phyloP scores from a whole-genome alignment of 495 filamentous ascomycete species.

The Achaetomiella virescens region DNA sequence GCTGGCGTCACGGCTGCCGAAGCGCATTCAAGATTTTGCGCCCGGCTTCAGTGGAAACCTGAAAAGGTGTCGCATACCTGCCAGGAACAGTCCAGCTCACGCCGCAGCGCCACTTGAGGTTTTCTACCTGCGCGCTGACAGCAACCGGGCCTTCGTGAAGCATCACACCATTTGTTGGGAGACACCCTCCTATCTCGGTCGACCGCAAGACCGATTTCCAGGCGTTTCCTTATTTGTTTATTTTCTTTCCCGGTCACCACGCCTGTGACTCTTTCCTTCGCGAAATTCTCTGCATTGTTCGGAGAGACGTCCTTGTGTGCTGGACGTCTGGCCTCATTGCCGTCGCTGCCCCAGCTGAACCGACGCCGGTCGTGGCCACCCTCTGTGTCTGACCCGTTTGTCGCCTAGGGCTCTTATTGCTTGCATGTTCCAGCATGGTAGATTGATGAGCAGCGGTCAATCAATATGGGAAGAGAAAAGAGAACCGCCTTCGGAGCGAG shows the following conservation, averaged over 20 bases:
- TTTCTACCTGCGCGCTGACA: background rate
- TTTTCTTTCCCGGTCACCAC: background rate
- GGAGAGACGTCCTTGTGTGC: background rate
- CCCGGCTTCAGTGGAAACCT: constrained; percentile 2
- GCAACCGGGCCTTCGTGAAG: background rate
- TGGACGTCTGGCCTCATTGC: background rate
- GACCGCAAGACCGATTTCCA: background rate
- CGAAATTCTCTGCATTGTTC: background rate
- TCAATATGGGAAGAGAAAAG: constrained; percentile 30
- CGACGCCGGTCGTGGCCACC: background rate
- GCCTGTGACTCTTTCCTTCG: background rate
- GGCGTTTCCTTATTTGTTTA: background rate
- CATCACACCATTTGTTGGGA: background rate
- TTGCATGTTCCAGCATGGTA: background rate
- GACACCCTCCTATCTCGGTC: background rate
- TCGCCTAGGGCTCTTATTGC: background rate
- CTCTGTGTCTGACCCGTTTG: background rate
- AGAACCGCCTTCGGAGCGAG: constrained; percentile 18
- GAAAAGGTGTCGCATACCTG: background rate
- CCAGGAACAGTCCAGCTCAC: background rate
- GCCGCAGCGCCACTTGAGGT: background rate
- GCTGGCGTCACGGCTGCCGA: background rate
- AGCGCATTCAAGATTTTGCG: background rate
- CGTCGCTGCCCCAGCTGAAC: background rate
- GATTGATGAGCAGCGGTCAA: background rate